Conservation (phyloP, 1,139 yeast genomes). For the Hyphopichia fennica region DNA sequence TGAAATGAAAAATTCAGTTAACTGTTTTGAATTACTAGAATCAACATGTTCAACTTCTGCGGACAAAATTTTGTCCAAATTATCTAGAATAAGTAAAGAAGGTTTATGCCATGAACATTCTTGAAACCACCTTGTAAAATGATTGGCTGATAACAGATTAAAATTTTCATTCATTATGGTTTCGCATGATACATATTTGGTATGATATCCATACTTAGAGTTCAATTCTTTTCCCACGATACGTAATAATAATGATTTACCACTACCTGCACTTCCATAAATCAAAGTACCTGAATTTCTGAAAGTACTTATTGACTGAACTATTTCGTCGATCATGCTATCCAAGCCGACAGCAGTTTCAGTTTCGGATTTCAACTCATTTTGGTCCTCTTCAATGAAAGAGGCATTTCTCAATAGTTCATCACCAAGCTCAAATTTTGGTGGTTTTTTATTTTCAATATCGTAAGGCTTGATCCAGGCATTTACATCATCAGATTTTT, state of each 20-base stretch:
- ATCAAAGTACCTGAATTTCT: conserved; percentile 55
- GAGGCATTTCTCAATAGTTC: conserved; percentile 55
- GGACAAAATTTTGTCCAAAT: conserved; percentile 72
- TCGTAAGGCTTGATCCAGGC: conserved; percentile 46
- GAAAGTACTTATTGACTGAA: conserved; percentile 46
- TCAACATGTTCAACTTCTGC: conserved; percentile 74
- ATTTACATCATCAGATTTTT: conserved; percentile 39
- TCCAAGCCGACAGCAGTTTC: conserved; percentile 60
- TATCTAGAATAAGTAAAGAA: conserved; percentile 71
- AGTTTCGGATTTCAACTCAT: conserved; percentile 7
- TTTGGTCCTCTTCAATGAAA: conserved; percentile 29
- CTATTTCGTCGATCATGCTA: conserved; percentile 38
- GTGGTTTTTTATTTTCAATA: conserved; percentile 23
- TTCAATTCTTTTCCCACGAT: conserved; percentile 40
- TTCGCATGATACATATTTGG: conserved; percentile 53
- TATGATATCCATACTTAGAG: conserved; percentile 38
- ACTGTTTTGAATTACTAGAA: conserved; percentile 57
- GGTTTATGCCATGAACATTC: conserved; percentile 82
- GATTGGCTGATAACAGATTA: conserved; percentile 41
- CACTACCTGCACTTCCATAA: conserved; percentile 79
- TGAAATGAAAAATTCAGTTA: conserved; percentile 47
- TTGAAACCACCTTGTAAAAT: conserved; percentile 52
- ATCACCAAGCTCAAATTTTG: conserved; percentile 51
- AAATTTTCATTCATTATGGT: conserved; percentile 54
- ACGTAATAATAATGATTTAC: conserved; percentile 61